A percentile compares a stretch with the other conserved stretches of the same genome.
phyloP scores from a whole-genome alignment of 371 early-diverging fungal species.

The Mortierella sp. region DNA sequence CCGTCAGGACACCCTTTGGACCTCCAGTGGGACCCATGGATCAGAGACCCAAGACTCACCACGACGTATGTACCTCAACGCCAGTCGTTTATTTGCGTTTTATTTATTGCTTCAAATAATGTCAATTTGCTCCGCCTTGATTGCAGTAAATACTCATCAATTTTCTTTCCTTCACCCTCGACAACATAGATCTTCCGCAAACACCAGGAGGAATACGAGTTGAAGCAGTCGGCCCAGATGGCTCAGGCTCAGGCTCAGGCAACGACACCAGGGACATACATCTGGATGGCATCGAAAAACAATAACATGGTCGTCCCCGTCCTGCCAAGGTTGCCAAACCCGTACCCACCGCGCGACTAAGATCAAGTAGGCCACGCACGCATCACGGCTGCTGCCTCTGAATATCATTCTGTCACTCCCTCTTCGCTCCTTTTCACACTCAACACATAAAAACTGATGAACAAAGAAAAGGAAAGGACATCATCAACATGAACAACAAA shows the following conservation, averaged over 20 bases:
- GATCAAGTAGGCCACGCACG: background rate
- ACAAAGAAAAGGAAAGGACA: background rate
- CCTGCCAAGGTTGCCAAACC: constrained; percentile 39
- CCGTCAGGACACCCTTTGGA: constrained; percentile 39
- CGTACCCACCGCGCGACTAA: constrained; percentile 8
- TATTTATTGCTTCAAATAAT: background rate
- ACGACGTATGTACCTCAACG: constrained; percentile 44
- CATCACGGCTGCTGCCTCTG: no score
- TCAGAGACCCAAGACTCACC: constrained; percentile 45
- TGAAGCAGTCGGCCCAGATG: constrained; percentile 31
- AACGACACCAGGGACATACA: constrained; percentile 43
- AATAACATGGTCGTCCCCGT: constrained; percentile 45
- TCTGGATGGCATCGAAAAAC: constrained; percentile 40
- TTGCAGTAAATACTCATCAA: background rate
- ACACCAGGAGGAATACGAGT: constrained; percentile 49
- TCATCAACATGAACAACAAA: no score
- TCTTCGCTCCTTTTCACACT: no score
- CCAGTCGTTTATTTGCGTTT: background rate
- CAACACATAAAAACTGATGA: background rate
- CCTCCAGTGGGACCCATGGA: constrained; percentile 44
- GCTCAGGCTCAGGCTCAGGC: constrained; percentile 34
- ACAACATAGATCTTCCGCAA: constrained; percentile 47
- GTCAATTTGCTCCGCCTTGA: constrained; percentile 22
- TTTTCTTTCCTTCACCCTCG: background rate
- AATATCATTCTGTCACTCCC: no score